Conservation (phyloP, 2,329 filamentous ascomycete species). For the Epichloe coenophiala region DNA sequence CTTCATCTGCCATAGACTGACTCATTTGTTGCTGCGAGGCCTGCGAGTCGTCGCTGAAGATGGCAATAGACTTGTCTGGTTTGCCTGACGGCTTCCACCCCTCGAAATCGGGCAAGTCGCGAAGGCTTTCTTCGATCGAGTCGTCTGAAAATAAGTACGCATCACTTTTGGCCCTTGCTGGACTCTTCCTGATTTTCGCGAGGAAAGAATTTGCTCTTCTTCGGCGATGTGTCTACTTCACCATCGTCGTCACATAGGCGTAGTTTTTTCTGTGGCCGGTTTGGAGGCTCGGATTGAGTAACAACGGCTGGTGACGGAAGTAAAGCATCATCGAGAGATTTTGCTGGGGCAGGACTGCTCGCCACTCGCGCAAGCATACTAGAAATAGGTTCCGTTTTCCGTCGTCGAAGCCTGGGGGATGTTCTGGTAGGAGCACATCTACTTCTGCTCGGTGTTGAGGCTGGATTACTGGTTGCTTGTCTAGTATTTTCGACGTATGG, state of each 20-base stretch:
- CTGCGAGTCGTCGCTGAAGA: constrained; percentile 31
- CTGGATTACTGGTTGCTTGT: constrained; percentile 7
- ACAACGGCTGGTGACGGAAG: constrained; percentile 2
- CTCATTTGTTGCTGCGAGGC: constrained; percentile 8
- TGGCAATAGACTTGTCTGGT: constrained; percentile 22
- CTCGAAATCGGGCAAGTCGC: constrained; percentile 37
- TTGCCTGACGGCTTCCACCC: constrained; percentile 29
- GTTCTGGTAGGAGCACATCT: constrained; percentile 13
- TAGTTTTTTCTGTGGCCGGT: constrained; percentile 43
- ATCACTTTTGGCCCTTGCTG: constrained; percentile 22
- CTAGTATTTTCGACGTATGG: constrained; percentile 35
- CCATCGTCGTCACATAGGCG: constrained; percentile 35
- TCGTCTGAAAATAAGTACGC: constrained; percentile 40
- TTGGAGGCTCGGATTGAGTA: constrained; percentile 12
- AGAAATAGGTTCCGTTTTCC: constrained; percentile 38
- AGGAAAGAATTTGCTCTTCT: constrained; percentile 43
- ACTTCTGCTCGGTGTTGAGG: constrained; percentile 7
- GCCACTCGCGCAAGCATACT: constrained; percentile 25
- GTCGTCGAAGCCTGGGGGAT: constrained; percentile 30
- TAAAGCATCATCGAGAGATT: constrained; percentile 7
- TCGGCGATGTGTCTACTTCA: constrained; percentile 18
- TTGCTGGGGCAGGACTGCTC: constrained; percentile 9
- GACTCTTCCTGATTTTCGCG: constrained; percentile 13
- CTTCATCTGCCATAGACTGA: constrained; percentile 2
- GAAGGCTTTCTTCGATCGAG: constrained; percentile 40